Percentiles rank a stretch among this genome's conserved stretches.
These are phyloP conservation scores for Wallacemonas sp. DNA, from an alignment of 208 protist species.

Conservation along the genomic window DNA sequence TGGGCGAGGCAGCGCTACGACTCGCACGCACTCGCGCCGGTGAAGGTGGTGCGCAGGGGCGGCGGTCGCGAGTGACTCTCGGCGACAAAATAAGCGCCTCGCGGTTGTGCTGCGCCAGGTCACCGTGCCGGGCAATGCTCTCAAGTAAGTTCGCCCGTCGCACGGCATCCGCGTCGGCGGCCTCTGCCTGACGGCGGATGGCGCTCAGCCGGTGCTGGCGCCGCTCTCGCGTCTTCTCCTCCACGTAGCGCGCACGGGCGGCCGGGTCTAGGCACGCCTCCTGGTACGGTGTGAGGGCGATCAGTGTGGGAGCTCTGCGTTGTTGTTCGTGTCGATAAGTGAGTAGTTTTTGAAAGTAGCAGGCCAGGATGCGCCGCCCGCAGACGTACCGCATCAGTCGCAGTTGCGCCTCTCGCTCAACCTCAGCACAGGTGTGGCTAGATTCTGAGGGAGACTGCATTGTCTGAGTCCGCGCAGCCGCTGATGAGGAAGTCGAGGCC, in stretches of 20 bases:
- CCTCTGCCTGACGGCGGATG: background rate
- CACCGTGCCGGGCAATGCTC: background rate
- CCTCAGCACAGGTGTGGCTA: background rate
- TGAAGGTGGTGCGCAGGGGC: background rate
- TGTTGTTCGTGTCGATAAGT: background rate
- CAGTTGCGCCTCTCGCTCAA: background rate
- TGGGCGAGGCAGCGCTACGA: too few relatives aligned
- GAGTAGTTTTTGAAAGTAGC: background rate
- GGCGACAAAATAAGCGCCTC: background rate
- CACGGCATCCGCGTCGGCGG: background rate
- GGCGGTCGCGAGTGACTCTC: background rate
- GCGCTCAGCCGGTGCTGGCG: background rate
- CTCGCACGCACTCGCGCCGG: background rate
- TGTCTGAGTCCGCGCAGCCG: background rate
- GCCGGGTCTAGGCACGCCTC: background rate
- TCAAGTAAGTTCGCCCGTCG: background rate
- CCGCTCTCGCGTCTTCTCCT: background rate
- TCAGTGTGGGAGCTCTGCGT: background rate
- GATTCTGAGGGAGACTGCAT: too few relatives aligned
- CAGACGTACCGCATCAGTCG: background rate
- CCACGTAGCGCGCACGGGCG: background rate
- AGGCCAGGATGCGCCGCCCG: background rate
- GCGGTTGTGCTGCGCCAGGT: background rate
- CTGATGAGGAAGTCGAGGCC: background rate
- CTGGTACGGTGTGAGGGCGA: constrained; percentile 7